Base-by-base conservation (phyloP, 768 basidiomycete genomes). In the Trametes villosa region DNA sequence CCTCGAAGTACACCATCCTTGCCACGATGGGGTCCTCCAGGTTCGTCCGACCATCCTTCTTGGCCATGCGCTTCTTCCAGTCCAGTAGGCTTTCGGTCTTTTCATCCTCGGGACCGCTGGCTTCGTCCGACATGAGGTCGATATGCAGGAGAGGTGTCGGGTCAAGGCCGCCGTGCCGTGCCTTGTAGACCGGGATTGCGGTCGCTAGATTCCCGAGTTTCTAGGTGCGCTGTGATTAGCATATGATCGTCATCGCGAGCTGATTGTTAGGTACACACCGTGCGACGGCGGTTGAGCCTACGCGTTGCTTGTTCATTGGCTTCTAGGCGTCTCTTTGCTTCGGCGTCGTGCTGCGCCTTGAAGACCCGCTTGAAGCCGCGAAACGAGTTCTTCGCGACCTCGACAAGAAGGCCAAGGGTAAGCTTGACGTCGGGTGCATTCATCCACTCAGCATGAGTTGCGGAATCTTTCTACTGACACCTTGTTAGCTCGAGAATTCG, bases 101-200 rank as follows among this genome's bases (percentile, higher is more conserved):
- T 6, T 31, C 18, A 8, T 49, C 47, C 17, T 49, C 47, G 2
- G 47, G 47, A 3, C 47, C 47, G 18, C 47, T 49, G 29, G 47
- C 47, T n/a, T 49, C 47, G 29, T 49, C 47, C 47, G 47, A 49
- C 47, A 49, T 49, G 29, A 31, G n/a, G 13, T 49, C 47, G 17
- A n/a, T 29, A 20, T 31, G 9, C 4, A 49, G 9, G 30, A 49
- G 30, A 2, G 27, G 27, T 4, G 29, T 49, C 18, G 47, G 47
- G 33, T 49, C 47, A 4, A 18, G 13, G 17, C 29, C 29, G 29
- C 47, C 47, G 12, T 49, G n/a, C 17, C 11, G 17, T n/a, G 15
- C 47, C 18, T 18, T 31, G 29, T 49, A 49, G 9, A n/a, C 17
- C 17, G 29, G 29, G 18, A 29, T 33, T 6, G 30, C 47, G 29